Percentiles rank a stretch among this genome's conserved stretches.
These are phyloP conservation scores for Neurospora pannonica DNA, from an alignment of 495 filamentous ascomycete species.

Conservation along the genomic window DNA sequence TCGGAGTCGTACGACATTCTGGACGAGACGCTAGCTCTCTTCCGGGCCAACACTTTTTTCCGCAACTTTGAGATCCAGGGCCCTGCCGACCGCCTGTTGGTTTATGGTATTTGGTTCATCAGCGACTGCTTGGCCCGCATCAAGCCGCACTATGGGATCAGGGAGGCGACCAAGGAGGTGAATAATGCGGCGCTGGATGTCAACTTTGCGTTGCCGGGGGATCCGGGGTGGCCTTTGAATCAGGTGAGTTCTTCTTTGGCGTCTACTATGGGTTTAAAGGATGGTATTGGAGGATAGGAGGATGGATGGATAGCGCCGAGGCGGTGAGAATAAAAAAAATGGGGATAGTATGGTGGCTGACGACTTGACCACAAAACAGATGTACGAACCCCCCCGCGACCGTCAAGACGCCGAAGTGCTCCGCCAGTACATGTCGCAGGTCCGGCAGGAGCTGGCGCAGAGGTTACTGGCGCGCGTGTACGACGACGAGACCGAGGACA, in stretches of 20 bases:
- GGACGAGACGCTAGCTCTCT: constrained; percentile 85
- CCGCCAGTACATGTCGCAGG: constrained; percentile 79
- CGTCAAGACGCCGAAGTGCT: constrained; percentile 82
- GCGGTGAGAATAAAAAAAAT: not conserved
- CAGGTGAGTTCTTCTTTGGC: constrained; percentile 46
- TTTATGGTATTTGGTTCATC: constrained; percentile 93
- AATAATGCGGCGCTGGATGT: constrained; percentile 61
- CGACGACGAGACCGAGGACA: constrained; percentile 62
- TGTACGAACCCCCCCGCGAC: constrained; percentile 62
- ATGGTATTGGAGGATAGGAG: no score
- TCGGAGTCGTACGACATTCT: constrained; percentile 87
- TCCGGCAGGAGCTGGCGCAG: constrained; percentile 79
- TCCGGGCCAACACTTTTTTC: constrained; percentile 97
- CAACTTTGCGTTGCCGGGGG: constrained; percentile 91
- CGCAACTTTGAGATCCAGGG: constrained; percentile 99
- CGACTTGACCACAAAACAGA: constrained; percentile 18
- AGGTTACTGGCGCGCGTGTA: constrained; percentile 80
- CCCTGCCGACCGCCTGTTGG: constrained; percentile 84
- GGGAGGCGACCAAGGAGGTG: constrained; percentile 47
- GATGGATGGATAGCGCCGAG: not conserved
- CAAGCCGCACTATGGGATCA: constrained; percentile 46
- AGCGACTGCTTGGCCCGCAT: constrained; percentile 82
- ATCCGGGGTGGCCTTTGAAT: constrained; percentile 86
- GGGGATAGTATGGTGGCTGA: not conserved
- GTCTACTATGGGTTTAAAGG: no score